Evolutionary conservation across 1,284 basidiomycete species (phyloP), one percentile per base, ranked within the genome.

Genomic region (Leccinum fuscescens): DNA sequence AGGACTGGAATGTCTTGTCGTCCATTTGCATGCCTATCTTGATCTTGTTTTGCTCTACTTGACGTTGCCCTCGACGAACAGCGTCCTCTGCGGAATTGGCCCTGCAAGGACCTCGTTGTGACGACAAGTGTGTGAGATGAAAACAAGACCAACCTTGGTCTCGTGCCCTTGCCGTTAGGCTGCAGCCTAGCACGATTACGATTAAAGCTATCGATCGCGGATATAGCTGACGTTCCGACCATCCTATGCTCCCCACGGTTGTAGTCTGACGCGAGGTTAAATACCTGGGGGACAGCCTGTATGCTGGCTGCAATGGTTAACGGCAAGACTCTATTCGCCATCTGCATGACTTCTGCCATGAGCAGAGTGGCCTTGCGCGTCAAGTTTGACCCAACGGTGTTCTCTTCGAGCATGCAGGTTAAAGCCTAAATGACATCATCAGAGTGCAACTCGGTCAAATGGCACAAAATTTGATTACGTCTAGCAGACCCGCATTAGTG

Each of bases 21-120:
- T 98, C 95, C 83, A 97, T 93, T 74, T 94, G 90, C 84, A 97
- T 88, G 57, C 89, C 91, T 67, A 92, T 82, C 66, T 93, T 93
- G 53, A 96, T 82, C 72, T 92, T 95, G 31, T 88, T 89, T 69
- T 94, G 92, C 69, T 97, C 94, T 6, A 96, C 90, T 67, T 95
- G 93, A 56, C 92, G 81, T 72, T 95, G 93, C n/a, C 92, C 91
- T 42, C 94, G 84, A 37, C 91, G 86, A 46, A 96, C 83, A 4
- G 90, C 85, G 67, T 97, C 95, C 69, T 96, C 93, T 2, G 90
- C 80, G 3, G 93, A 94, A 70, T 94, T 93, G 6, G 93, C 89
- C 69, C 93, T 93, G 39, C 50, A 24, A 35, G 29, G 9, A 52
- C 44, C 15, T n/a, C 15, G 24, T 55, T 35, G 44, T 37, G 5